Evolutionary conservation across 768 basidiomycete species (phyloP).

Genomic region (Lentinula boryana): DNA sequence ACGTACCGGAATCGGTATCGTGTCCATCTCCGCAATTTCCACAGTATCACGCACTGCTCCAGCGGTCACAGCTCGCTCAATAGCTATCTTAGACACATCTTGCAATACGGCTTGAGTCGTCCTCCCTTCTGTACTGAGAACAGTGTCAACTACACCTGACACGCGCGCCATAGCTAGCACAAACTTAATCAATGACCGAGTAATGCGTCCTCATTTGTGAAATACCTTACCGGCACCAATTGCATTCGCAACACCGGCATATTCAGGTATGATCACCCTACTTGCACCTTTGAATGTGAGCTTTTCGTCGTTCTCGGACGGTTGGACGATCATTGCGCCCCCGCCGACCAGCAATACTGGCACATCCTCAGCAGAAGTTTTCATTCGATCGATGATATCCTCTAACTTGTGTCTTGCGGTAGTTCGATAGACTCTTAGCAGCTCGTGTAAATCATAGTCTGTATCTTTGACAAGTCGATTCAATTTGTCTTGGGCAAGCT

Average conservation of each 20-base stretch:
- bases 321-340: slow-evolving; percentile 49
- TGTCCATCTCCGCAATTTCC: slow-evolving; percentile 43
- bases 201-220: neutral
- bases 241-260: slow-evolving; percentile 49
- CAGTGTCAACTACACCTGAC: slow-evolving; percentile 32
- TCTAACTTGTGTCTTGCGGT: slow-evolving; percentile 43
- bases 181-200: neutral
- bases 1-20: slow-evolving; percentile 37
- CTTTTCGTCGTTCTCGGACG: slow-evolving; percentile 25
- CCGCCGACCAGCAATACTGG: slow-evolving; percentile 56
- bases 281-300: slow-evolving; percentile 39
- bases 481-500: slow-evolving; percentile 4
- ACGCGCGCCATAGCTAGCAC: slow-evolving; percentile 21
- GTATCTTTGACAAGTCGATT: slow-evolving; percentile 19
- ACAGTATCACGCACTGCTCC: slow-evolving; percentile 35
- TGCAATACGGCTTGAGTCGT: slow-evolving; percentile 22
- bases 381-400: slow-evolving; percentile 47
- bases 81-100: slow-evolving; percentile 28
- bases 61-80: slow-evolving; percentile 32
- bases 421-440: slow-evolving; percentile 27
- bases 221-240: slow-evolving; percentile 38
- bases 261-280: slow-evolving; percentile 41
- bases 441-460: slow-evolving; percentile 6
- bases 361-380: slow-evolving; percentile 44
- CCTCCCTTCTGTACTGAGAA: slow-evolving; percentile 23